These are phyloP conservation scores for Agastache rugosa DNA, from an alignment of 257 asterid genomes.

Conservation along the genomic window DNA sequence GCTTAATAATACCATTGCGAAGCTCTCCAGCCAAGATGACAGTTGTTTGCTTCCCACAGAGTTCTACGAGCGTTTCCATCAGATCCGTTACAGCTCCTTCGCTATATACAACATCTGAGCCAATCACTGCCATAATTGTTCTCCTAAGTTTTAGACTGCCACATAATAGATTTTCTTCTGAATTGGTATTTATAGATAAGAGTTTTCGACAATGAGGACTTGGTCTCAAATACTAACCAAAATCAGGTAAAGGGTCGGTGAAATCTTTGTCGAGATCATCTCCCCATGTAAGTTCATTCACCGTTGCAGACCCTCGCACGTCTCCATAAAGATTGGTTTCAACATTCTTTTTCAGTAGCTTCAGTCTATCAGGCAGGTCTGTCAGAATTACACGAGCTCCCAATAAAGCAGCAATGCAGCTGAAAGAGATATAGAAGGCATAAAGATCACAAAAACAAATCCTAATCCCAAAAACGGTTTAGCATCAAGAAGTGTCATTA, in stretches of 20 bases:
- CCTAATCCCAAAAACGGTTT: neutral
- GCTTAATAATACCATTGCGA: slow-evolving; percentile 75
- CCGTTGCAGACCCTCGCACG: slow-evolving; percentile 77
- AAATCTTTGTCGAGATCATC: slow-evolving; percentile 60
- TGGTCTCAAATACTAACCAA: slow-evolving; percentile 47
- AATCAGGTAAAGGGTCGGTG: slow-evolving; percentile 70
- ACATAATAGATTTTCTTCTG: neutral
- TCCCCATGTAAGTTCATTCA: slow-evolving; percentile 87
- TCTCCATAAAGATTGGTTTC: slow-evolving; percentile 79
- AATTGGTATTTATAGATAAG: neutral
- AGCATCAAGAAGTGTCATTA: neutral
- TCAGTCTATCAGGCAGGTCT: slow-evolving; percentile 87
- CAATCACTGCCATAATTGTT: slow-evolving; percentile 59
- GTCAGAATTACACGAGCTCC: slow-evolving; percentile 35
- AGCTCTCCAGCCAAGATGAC: slow-evolving; percentile 90
- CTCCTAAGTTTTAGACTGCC: neutral
- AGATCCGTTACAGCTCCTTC: slow-evolving; percentile 86
- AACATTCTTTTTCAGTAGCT: slow-evolving; percentile 77
- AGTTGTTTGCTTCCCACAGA: slow-evolving; percentile 78
- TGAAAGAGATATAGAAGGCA: slow-evolving; percentile 46
- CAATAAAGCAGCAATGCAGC: slow-evolving; percentile 61
- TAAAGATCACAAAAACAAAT: slow-evolving; percentile 13
- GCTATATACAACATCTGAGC: slow-evolving; percentile 88
- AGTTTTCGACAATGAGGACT: slow-evolving; percentile 2
- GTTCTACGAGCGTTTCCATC: slow-evolving; percentile 68